phyloP scores from a whole-genome alignment of 1,284 basidiomycete genomes.

The Melampsora larici-populina region DNA sequence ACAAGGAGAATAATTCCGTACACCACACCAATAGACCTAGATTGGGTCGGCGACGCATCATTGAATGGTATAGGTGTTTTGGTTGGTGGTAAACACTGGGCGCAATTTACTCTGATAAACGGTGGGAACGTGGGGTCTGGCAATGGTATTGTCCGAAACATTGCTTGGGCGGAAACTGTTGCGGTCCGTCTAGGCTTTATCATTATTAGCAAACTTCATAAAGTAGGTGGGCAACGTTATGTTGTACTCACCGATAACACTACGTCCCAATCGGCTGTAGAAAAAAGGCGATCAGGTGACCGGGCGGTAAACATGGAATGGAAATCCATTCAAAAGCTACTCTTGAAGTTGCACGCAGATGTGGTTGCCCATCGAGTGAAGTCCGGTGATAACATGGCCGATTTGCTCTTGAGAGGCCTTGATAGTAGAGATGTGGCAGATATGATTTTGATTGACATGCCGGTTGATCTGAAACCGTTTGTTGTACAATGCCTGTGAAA shows the following conservation, averaged over 20 bases:
- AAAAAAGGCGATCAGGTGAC: background rate
- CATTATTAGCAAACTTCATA: background rate
- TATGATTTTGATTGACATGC: no score
- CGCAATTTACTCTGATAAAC: background rate
- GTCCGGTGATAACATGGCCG: background rate
- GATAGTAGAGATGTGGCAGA: no score
- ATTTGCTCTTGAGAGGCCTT: background rate
- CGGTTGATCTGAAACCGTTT: no score
- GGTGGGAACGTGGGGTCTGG: no score
- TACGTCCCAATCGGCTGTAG: background rate
- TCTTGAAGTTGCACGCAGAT: background rate
- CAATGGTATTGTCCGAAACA: background rate
- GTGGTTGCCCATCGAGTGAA: background rate
- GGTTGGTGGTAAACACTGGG: background rate
- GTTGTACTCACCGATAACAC: background rate
- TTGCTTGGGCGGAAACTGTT: background rate
- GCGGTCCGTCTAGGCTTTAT: background rate
- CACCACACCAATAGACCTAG: background rate
- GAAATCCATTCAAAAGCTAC: background rate
- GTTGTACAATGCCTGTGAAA: no score
- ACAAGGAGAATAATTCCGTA: background rate
- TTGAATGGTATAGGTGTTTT: background rate
- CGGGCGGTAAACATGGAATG: background rate
- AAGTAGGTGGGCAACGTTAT: background rate
- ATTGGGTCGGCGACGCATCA: background rate